These are phyloP conservation scores for Rhodomyrtus tomentosa DNA, from an alignment of 345 rosid species.

Conservation along the genomic window DNA sequence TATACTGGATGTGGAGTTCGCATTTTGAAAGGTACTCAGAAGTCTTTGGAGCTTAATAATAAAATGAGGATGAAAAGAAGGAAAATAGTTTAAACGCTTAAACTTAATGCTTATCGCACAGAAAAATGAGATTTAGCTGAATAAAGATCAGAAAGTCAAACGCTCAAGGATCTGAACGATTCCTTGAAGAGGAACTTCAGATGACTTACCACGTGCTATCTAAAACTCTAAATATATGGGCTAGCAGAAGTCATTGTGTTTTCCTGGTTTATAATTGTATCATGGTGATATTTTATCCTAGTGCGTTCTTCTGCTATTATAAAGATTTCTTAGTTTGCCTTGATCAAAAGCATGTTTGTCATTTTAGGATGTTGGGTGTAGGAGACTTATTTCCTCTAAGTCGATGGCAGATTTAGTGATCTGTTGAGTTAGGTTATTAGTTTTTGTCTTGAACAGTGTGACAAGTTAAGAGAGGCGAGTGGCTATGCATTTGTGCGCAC, in stretches of 20 bases:
- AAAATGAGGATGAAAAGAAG: neutral
- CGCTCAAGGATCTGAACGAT: neutral
- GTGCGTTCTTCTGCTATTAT: neutral
- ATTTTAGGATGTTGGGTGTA: neutral
- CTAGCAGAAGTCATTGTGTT: neutral
- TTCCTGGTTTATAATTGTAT: neutral
- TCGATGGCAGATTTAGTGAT: neutral
- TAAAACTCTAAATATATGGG: neutral
- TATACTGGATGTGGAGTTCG: neutral
- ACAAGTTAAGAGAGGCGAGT: neutral
- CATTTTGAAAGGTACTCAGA: neutral
- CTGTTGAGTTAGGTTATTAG: neutral
- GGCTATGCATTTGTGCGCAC: neutral
- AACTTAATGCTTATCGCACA: neutral
- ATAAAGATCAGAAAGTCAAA: neutral
- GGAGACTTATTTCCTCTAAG: neutral
- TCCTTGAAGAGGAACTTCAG: neutral
- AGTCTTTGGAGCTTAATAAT: neutral
- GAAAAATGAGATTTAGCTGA: neutral
- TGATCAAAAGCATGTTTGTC: neutral
- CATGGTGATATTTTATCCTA: neutral
- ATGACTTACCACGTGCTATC: neutral
- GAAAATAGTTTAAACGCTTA: neutral
- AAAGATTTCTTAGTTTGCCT: neutral
- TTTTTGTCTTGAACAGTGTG: neutral